Conservation (phyloP, 2,329 filamentous ascomycete species). For the Ophiostoma sp. region DNA sequence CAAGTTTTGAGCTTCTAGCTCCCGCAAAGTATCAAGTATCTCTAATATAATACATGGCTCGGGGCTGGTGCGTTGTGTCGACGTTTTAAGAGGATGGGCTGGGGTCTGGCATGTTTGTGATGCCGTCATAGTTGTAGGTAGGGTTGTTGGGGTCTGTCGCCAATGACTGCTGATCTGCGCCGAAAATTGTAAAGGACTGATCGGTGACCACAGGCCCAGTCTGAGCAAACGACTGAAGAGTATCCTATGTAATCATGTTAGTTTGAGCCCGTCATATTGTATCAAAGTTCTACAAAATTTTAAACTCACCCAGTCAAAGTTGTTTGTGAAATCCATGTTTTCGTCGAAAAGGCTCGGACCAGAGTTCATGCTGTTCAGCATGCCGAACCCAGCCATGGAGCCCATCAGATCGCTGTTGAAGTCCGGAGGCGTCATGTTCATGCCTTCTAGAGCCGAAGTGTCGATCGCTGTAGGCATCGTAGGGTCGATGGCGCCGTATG, state of each 20-base stretch:
- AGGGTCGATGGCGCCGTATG: slow-evolving; percentile 44
- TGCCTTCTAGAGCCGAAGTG: slow-evolving; percentile 3
- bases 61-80: not conserved
- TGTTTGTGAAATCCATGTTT: slow-evolving; percentile 44
- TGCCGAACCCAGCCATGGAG: slow-evolving; percentile 34
- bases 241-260: slow-evolving; percentile 37
- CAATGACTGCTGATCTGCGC: slow-evolving; percentile 7
- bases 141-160: not conserved
- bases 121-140: slow-evolving; percentile 8
- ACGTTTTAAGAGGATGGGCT: slow-evolving; percentile 11
- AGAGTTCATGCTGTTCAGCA: slow-evolving; percentile 43
- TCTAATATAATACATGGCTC: not conserved
- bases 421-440: slow-evolving; percentile 33
- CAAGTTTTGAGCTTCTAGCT: no score
- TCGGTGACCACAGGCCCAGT: slow-evolving; percentile 49
- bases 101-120: slow-evolving; percentile 4
- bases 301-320: slow-evolving; percentile 54
- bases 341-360: slow-evolving; percentile 23
- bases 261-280: not conserved
- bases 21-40: not conserved
- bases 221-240: slow-evolving; percentile 54
- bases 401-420: slow-evolving; percentile 34
- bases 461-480: slow-evolving; percentile 28
- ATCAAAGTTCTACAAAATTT: not conserved
- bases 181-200: slow-evolving; percentile 48